Evolutionary conservation across 306 rosid species (phyloP).

Genomic region (Canavalia gladiata): DNA sequence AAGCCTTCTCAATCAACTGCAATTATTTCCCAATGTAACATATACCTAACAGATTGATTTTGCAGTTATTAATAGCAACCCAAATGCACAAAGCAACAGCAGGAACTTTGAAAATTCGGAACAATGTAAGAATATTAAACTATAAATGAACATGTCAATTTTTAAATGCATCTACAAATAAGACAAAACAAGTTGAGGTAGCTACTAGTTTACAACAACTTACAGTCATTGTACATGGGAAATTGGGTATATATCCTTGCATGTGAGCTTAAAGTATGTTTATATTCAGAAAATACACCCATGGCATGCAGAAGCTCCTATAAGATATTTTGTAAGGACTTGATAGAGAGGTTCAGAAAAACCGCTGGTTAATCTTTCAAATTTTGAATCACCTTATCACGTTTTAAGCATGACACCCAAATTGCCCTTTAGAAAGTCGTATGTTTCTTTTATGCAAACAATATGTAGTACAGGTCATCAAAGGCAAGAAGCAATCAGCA

Average conservation of each 20-base stretch:
- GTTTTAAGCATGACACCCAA: constrained; percentile 17
- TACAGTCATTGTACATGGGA: neutral
- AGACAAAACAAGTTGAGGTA: neutral
- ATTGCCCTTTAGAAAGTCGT: constrained; percentile 8
- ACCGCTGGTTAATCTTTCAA: constrained; percentile 11
- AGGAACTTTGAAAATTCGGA: neutral
- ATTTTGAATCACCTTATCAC: constrained; percentile 26
- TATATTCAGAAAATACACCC: neutral
- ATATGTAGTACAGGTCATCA: neutral
- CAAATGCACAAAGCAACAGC: neutral
- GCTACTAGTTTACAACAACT: constrained; percentile 1
- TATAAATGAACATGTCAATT: constrained; percentile 7
- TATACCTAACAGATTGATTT: constrained; percentile 29
- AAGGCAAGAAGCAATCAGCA: constrained; percentile 7
- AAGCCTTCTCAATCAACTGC: neutral
- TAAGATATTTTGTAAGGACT: constrained; percentile 3
- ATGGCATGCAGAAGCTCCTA: constrained; percentile 4
- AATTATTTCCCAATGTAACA: neutral
- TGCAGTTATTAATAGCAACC: constrained; percentile 2
- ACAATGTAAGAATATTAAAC: constrained; percentile 3
- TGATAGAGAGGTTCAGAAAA: constrained; percentile 7
- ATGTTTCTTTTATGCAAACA: constrained; percentile 39
- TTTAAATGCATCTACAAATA: neutral
- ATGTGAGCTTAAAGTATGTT: neutral
- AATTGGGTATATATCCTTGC: neutral